Evolutionary conservation across 805 yeast species (phyloP).

Genomic region (Debaryomyces castellii): DNA sequence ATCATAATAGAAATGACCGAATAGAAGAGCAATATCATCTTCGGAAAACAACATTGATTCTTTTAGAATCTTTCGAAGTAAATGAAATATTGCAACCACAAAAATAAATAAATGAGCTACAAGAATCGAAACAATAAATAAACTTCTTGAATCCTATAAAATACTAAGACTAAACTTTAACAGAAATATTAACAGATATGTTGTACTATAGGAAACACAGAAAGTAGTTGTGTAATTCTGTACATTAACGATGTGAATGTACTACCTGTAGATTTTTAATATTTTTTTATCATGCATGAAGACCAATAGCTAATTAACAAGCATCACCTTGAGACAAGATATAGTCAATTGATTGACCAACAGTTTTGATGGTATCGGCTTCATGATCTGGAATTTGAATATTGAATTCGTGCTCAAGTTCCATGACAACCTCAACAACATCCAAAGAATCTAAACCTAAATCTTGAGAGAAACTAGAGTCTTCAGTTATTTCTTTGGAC

Average conservation of each 20-base stretch:
- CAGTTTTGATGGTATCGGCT: constrained; percentile 46
- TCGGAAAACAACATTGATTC: no score
- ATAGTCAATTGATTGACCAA: constrained; percentile 45
- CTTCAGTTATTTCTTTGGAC: constrained; percentile 36
- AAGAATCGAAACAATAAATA: not conserved
- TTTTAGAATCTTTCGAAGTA: no score
- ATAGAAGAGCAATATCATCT: no score
- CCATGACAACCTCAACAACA: constrained; percentile 48
- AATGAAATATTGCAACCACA: no score
- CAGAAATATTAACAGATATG: not conserved
- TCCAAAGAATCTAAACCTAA: constrained; percentile 49
- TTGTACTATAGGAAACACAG: not conserved
- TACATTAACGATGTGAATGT: not conserved
- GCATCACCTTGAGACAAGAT: constrained; percentile 44
- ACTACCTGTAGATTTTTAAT: not conserved
- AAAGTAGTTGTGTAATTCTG: not conserved
- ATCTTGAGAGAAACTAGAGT: constrained; percentile 36
- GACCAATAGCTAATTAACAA: constrained; percentile 17
- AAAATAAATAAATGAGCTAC: no score
- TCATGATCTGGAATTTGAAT: constrained; percentile 48
- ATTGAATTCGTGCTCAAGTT: constrained; percentile 47
- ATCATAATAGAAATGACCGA: no score
- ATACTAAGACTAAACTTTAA: not conserved
- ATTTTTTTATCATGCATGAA: not conserved
- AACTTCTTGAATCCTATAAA: not conserved